These are phyloP conservation scores for Ogataea thermomethanolica DNA, from an alignment of 805 yeast species.

Conservation along the genomic window DNA sequence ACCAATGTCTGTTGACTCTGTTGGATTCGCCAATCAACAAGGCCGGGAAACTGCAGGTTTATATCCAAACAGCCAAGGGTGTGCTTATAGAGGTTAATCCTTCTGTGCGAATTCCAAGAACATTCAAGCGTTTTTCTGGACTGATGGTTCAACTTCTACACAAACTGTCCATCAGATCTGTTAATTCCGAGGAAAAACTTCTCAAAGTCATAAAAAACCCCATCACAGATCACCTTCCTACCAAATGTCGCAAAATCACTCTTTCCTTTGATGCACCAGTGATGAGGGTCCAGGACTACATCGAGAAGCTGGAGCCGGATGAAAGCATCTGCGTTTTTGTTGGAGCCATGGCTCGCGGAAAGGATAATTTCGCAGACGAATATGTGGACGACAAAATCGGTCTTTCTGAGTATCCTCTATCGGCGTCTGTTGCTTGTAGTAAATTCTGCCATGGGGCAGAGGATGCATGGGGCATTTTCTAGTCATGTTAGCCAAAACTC, in stretches of 20 bases:
- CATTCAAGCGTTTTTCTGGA: slow-evolving; percentile 96
- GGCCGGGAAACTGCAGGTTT: slow-evolving; percentile 95
- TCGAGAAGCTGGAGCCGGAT: slow-evolving; percentile 71
- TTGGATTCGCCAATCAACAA: slow-evolving; percentile 97
- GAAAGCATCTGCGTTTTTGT: slow-evolving; percentile 97
- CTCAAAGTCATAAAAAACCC: slow-evolving; percentile 95
- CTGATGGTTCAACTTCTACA: slow-evolving; percentile 96
- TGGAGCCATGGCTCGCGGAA: slow-evolving; percentile 99
- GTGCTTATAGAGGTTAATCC: slow-evolving; percentile 96
- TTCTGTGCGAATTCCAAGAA: slow-evolving; percentile 94
- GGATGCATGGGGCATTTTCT: slow-evolving; percentile 86
- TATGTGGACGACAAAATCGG: slow-evolving; percentile 95
- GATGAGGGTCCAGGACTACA: slow-evolving; percentile 84
- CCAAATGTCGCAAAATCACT: slow-evolving; percentile 91
- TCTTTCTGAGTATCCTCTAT: slow-evolving; percentile 88
- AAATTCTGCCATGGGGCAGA: slow-evolving; percentile 98
- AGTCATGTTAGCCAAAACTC: not conserved
- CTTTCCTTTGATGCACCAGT: slow-evolving; percentile 90
- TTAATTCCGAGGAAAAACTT: slow-evolving; percentile 90
- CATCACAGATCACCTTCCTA: slow-evolving; percentile 92
- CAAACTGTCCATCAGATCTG: slow-evolving; percentile 87
- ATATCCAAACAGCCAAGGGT: slow-evolving; percentile 92
- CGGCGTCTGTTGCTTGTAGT: slow-evolving; percentile 97
- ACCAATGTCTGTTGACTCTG: slow-evolving; percentile 90
- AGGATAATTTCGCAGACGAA: slow-evolving; percentile 96